phyloP scores from a whole-genome alignment of 2,329 filamentous ascomycete genomes.

The Emergomyces orientalis region DNA sequence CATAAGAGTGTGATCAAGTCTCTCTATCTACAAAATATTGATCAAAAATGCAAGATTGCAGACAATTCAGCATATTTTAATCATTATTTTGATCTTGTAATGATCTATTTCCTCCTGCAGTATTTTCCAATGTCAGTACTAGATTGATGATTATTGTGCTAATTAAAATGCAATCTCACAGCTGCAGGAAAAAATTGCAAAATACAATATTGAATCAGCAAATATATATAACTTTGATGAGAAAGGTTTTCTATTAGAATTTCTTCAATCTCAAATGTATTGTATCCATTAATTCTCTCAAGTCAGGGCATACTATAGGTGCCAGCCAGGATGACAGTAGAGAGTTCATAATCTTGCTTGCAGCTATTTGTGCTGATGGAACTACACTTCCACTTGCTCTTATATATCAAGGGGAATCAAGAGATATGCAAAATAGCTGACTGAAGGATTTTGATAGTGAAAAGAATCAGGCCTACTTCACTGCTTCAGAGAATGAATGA shows the following conservation, averaged over 20 bases:
- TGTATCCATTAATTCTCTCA: neutral
- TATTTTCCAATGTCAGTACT: too few relatives aligned
- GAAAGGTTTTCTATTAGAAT: slow-evolving; percentile 3
- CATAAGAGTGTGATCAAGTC: slow-evolving; percentile 5
- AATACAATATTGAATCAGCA: slow-evolving; percentile 8
- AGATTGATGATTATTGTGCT: neutral
- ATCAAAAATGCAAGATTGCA: slow-evolving; percentile 5
- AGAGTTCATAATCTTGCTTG: slow-evolving; percentile 8
- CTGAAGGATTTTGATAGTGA: too few relatives aligned
- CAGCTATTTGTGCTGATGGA: slow-evolving; percentile 3
- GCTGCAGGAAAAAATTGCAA: slow-evolving; percentile 4
- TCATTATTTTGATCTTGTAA: slow-evolving; percentile 6
- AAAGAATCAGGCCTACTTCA: too few relatives aligned
- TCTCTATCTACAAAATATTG: slow-evolving; percentile 6
- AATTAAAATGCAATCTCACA: neutral
- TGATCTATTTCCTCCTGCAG: neutral
- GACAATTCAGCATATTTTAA: slow-evolving; percentile 12
- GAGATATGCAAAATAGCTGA: too few relatives aligned
- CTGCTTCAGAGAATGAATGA: too few relatives aligned
- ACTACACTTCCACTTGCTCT: too few relatives aligned
- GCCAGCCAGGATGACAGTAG: neutral
- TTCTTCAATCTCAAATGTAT: slow-evolving; percentile 8
- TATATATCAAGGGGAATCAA: too few relatives aligned
- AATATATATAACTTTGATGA: slow-evolving; percentile 14
- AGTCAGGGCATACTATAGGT: neutral